Base-by-base conservation (phyloP, 2,329 filamentous ascomycete genomes). In the Fusarium tuaranense region DNA sequence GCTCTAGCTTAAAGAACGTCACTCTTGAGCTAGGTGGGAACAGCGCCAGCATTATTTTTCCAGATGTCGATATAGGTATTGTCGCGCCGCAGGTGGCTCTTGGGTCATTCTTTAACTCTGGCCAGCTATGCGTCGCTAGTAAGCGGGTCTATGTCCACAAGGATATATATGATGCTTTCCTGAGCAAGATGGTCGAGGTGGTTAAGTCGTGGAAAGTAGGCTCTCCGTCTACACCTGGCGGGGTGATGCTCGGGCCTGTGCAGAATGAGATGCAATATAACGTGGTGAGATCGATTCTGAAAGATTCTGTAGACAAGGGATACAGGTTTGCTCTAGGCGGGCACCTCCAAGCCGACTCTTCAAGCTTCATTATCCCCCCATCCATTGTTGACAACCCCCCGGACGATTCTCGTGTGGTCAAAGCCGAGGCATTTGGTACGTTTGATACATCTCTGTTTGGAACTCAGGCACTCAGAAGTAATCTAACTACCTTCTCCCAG, bases 61-160 rank as follows among this genome's bases (percentile, higher is more conserved):
- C 85, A 1, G 89, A 91, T 71, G 88, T 91, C 13, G 88, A 92
- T 72, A 82, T 90, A 10, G 71, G 67, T 3, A 63, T 69, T 5
- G 75, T 76, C 0, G 78, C 77, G 0, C 63, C 64, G 0, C 67
- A 74, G 27, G 64, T 74, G 44, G 87, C 87, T 32, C 83, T 85
- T 75, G 83, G 86, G 7, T 85, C 87, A 6, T 90, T 91, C 81
- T 83, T 89, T 69, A 89, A 91, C 82, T 86, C 86, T 1, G 89
- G 89, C 8, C 80, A 81, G 51, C 41, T 75, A 16, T 74, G 73
- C 1, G 41, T 72, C 1, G 71, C 72, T 7, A 74, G 62, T 4
- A 92, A 92, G 78, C 84, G 90, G 0, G 80, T 92, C 16, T 92
- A 89, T 74, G 87, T 92, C 2, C 90, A 92, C 74, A 86, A 90